Evolutionary conservation across 2,329 filamentous ascomycete genomes (phyloP).

Genomic region (Dothistroma pini): DNA sequence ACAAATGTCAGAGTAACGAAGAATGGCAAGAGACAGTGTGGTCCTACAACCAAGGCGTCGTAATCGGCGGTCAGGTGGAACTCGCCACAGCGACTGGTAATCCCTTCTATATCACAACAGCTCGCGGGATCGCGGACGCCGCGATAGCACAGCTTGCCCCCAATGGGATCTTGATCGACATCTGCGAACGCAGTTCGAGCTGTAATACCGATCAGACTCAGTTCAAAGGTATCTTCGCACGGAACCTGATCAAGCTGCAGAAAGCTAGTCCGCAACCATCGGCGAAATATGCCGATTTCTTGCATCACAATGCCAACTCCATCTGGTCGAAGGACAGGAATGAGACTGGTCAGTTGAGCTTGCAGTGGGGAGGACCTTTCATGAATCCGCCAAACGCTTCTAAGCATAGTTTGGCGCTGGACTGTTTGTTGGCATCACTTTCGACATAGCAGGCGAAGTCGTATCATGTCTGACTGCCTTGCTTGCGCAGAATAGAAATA

Average conservation of each 20-base stretch:
- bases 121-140: slow-evolving; percentile 38
- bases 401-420: slow-evolving; percentile 30
- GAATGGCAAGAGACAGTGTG: slow-evolving; percentile 16
- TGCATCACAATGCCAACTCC: slow-evolving; percentile 59
- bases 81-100: slow-evolving; percentile 40
- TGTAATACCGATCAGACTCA: slow-evolving; percentile 48
- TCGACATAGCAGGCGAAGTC: background rate
- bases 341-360: slow-evolving; percentile 51
- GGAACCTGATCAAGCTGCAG: slow-evolving; percentile 60
- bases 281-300: slow-evolving; percentile 49
- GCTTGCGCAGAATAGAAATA: background rate
- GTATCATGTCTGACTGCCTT: background rate
- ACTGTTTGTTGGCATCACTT: slow-evolving; percentile 7
- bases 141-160: slow-evolving; percentile 35
- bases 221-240: slow-evolving; percentile 70
- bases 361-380: slow-evolving; percentile 62
- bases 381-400: slow-evolving; percentile 23
- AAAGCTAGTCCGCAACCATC: slow-evolving; percentile 43
- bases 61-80: slow-evolving; percentile 56
- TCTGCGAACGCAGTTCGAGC: slow-evolving; percentile 26
- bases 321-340: slow-evolving; percentile 61
- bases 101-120: slow-evolving; percentile 34
- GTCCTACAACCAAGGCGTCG: slow-evolving; percentile 59
- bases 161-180: slow-evolving; percentile 41
- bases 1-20: background rate